Base-by-base conservation (phyloP, 1,139 yeast genomes). In the Chernovozyma sophiae-reginae region DNA sequence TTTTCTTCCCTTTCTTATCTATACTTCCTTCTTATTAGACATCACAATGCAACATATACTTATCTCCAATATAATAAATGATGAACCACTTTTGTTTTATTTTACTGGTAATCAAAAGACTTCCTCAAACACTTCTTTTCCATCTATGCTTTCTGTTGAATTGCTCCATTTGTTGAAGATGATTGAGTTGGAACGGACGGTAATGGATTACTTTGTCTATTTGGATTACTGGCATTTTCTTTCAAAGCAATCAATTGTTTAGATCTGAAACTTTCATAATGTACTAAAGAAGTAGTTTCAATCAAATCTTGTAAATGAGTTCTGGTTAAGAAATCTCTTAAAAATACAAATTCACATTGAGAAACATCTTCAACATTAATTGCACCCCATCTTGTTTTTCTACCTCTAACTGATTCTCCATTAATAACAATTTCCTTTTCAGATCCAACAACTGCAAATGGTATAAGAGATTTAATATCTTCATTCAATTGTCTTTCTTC, bases 371-470 rank as follows among this genome's bases (percentile, higher is more conserved):
- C 97, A 41, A 92, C 86, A 60, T 90, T 84, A 47, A 87, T 81
- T 19, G 81, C 74, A 32, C 97, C 97, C 96, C 97, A 92, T 57
- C 84, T 80, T 41, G 94, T 87, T 63, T 84, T 81, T 68, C 98
- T 81, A 34, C 96, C 97, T 53, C 94, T 82, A 30, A 87, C 86
- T 23, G 74, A 65, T 53, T 83, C 86, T 33, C 96, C 97, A 48
- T 79, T 77, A 40, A 80, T 66, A 40, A 81, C 74, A 43, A 86
- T 77, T 49, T 82, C 84, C 43, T 72, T 75, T 56, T 89, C 95
- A n/a, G 96, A 83, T 30, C 97, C 98, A 38, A 90, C 89, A 34
- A 92, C 79, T 1, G 98, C 97, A 68, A 92, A 92, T 23, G 98
- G 98, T 48, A 90, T 77, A 55, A 78, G 77, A 35, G 82, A 86